Evolutionary conservation across 2,329 filamentous ascomycete genomes (phyloP).

Genomic region (Camptophora hylomeconis): DNA sequence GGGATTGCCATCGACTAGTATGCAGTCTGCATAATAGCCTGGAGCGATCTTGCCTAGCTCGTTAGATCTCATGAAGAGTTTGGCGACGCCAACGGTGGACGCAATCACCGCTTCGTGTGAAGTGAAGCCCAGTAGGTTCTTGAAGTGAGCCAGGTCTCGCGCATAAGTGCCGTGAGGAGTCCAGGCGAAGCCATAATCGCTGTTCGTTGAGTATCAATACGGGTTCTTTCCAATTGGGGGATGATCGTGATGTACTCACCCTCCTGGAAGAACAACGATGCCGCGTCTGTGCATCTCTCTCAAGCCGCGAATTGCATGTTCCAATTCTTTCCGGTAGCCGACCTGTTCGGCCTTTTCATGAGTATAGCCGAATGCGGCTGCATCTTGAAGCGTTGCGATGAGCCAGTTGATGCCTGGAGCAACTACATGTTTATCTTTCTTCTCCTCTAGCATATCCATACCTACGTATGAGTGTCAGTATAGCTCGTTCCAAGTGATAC

Average conservation of each 20-base stretch:
- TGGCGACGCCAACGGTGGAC: conserved; percentile 28
- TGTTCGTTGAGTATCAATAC: too few relatives aligned
- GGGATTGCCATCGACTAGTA: conserved; percentile 35
- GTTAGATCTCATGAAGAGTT: conserved; percentile 28
- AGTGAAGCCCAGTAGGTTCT: conserved; percentile 33
- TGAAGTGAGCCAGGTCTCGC: conserved; percentile 34
- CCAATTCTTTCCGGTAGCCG: conserved; percentile 32
- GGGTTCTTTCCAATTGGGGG: background rate
- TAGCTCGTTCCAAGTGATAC: background rate
- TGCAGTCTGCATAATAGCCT: conserved; percentile 32
- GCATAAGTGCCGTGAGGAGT: conserved; percentile 37
- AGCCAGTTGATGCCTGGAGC: conserved; percentile 34
- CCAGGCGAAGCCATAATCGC: conserved; percentile 37
- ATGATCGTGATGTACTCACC: conserved; percentile 2
- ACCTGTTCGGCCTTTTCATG: conserved; percentile 30
- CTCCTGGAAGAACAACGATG: conserved; percentile 33
- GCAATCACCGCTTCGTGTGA: conserved; percentile 32
- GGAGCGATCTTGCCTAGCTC: conserved; percentile 30
- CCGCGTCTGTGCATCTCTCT: conserved; percentile 34
- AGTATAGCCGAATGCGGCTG: conserved; percentile 29
- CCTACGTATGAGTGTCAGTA: conserved; percentile 11
- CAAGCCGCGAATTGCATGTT: conserved; percentile 26
- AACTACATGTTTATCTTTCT: conserved; percentile 28
- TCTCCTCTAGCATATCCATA: conserved; percentile 24
- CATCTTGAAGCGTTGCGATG: conserved; percentile 26